Evolutionary conservation across 768 basidiomycete species (phyloP).

Genomic region (Strobilomyces echinocephalus): DNA sequence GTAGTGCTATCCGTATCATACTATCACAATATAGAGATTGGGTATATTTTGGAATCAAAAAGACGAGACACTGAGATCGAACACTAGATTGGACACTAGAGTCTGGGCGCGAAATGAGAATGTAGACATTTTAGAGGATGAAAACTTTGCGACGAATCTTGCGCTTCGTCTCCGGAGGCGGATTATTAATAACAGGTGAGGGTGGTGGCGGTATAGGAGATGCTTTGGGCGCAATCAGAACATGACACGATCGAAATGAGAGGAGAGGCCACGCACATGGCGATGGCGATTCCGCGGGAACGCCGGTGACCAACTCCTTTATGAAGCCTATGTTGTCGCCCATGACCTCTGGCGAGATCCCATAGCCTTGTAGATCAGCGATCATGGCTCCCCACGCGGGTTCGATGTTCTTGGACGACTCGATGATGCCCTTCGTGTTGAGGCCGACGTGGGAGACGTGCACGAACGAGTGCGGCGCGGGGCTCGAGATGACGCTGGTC

Average conservation of each 20-base stretch:
- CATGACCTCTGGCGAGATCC: conserved; percentile 31
- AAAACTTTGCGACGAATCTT: conserved; percentile 30
- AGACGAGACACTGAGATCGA: conserved; percentile 4
- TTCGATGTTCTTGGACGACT: conserved; percentile 50
- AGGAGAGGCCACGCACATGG: conserved; percentile 11
- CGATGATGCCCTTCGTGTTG: conserved; percentile 45
- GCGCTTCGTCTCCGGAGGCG: conserved; percentile 25
- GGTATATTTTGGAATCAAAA: conserved; percentile 14
- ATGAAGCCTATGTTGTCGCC: conserved; percentile 34
- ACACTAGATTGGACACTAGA: background rate
- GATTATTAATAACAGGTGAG: background rate
- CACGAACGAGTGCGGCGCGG: conserved; percentile 56
- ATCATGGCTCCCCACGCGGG: conserved; percentile 49
- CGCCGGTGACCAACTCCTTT: conserved; percentile 23
- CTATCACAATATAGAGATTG: conserved; percentile 7
- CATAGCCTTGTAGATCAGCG: conserved; percentile 39
- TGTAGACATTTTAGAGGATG: conserved; percentile 19
- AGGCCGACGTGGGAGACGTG: conserved; percentile 65
- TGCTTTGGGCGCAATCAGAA: conserved; percentile 3
- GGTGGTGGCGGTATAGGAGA: conserved; percentile 10
- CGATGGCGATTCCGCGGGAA: conserved; percentile 1
- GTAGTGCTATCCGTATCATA: conserved; percentile 22
- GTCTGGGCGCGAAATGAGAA: background rate
- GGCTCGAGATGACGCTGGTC: conserved; percentile 48
- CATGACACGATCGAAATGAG: background rate